Evolutionary conservation across 2,329 filamentous ascomycete genomes (phyloP).

Genomic region (Clarireedia monteithiana): DNA sequence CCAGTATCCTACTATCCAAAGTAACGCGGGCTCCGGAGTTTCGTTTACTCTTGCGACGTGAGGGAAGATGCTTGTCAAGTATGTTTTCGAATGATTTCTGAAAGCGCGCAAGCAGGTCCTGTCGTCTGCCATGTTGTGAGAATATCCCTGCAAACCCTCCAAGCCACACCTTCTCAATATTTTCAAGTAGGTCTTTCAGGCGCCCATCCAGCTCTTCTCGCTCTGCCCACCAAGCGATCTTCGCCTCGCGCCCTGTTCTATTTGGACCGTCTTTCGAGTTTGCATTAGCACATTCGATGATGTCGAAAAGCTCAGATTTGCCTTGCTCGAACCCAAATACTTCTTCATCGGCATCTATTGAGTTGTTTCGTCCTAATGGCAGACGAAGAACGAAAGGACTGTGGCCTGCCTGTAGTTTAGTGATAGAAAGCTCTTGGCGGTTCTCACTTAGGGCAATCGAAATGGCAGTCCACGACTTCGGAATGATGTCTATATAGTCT

Average conservation of each 20-base stretch:
- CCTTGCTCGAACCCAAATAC: conserved; percentile 79
- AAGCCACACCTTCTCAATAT: conserved; percentile 89
- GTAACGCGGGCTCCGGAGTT: conserved; percentile 36
- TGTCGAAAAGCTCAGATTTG: conserved; percentile 69
- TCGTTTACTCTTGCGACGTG: conserved; percentile 58
- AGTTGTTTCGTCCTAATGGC: conserved; percentile 74
- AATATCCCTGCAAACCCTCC: conserved; percentile 95
- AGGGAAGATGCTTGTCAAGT: conserved; percentile 79
- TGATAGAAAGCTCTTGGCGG: conserved; percentile 77
- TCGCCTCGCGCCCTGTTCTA: conserved; percentile 65
- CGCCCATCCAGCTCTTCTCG: conserved; percentile 72
- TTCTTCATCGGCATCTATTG: conserved; percentile 71
- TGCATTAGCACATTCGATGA: conserved; percentile 73
- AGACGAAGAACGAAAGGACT: conserved; percentile 81
- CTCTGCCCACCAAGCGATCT: conserved; percentile 83
- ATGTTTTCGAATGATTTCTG: conserved; percentile 70
- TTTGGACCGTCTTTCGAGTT: conserved; percentile 71
- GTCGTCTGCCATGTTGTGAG: conserved; percentile 58
- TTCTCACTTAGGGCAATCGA: conserved; percentile 80
- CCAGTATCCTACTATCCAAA: conserved; percentile 63
- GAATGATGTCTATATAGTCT: conserved; percentile 80
- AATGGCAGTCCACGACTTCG: conserved; percentile 73
- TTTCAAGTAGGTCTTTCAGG: conserved; percentile 69
- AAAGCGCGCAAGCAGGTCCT: conserved; percentile 64
- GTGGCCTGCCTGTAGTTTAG: conserved; percentile 68